Conservation (phyloP, 768 basidiomycete genomes). For the Rhodotorula diobovata region DNA sequence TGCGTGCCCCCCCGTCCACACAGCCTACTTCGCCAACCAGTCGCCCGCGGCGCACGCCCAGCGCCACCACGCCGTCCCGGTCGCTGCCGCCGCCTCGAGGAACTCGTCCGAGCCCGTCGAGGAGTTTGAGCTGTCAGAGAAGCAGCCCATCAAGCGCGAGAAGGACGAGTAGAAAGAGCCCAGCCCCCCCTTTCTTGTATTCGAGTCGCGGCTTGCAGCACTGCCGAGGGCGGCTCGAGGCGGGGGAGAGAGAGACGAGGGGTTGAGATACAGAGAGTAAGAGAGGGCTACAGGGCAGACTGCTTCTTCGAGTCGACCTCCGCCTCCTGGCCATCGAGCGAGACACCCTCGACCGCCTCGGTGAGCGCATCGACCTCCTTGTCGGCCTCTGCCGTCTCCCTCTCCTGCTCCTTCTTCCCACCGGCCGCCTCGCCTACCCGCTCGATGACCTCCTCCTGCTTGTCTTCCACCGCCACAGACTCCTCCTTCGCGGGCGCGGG, state of each 20-base stretch:
- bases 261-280: neutral
- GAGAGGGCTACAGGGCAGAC: neutral
- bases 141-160: neutral
- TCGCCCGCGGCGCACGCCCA: slow-evolving; percentile 19
- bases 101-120: neutral
- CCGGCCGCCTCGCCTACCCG: neutral
- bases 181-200: neutral
- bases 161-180: slow-evolving; percentile 9
- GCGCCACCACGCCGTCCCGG: neutral
- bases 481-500: too few relatives aligned
- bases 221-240: neutral
- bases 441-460: neutral
- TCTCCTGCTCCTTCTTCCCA: neutral
- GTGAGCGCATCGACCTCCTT: slow-evolving; percentile 15
- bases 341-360: neutral
- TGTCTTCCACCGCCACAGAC: neutral
- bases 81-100: neutral
- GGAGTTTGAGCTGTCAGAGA: slow-evolving; percentile 25
- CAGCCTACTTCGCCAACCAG: slow-evolving; percentile 36
- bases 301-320: neutral
- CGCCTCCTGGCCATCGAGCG: neutral
- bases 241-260: neutral
- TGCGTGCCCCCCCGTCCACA: neutral
- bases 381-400: neutral
- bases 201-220: neutral